Conservation (phyloP, 805 yeast genomes). For the Candida lessepsii region DNA sequence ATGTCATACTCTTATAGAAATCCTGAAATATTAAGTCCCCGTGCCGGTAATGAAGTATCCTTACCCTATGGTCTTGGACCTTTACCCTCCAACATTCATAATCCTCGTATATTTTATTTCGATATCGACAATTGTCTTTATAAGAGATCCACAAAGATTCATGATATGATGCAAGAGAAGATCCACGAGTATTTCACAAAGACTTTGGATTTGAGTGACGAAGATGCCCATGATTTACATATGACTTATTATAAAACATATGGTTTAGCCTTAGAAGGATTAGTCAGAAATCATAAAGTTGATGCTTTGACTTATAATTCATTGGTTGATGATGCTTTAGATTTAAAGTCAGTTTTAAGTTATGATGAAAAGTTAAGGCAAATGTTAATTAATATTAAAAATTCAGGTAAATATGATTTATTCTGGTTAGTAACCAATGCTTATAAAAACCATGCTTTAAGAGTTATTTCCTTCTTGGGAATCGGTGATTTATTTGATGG, state of each 20-base stretch:
- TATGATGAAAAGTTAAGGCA: slow-evolving; percentile 59
- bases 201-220: slow-evolving; percentile 58
- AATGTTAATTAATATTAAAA: slow-evolving; percentile 46
- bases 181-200: slow-evolving; percentile 80
- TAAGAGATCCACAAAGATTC: slow-evolving; percentile 69
- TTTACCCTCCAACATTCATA: slow-evolving; percentile 21
- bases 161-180: slow-evolving; percentile 81
- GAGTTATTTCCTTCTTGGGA: slow-evolving; percentile 79
- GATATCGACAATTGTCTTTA: slow-evolving; percentile 95
- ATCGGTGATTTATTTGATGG: slow-evolving; percentile 95
- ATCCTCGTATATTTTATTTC: slow-evolving; percentile 60
- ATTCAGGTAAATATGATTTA: slow-evolving; percentile 53
- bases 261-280: slow-evolving; percentile 92
- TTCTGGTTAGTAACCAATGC: slow-evolving; percentile 96
- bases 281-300: slow-evolving; percentile 65
- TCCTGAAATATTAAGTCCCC: slow-evolving; percentile 9
- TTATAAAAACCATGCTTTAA: slow-evolving; percentile 81
- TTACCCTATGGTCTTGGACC: slow-evolving; percentile 37
- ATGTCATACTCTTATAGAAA: slow-evolving; percentile 9
- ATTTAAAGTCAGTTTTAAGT: slow-evolving; percentile 70
- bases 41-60: slow-evolving; percentile 22
- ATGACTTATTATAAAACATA: slow-evolving; percentile 76
- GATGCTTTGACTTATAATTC: slow-evolving; percentile 87
- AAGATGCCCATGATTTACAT: slow-evolving; percentile 73
- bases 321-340: slow-evolving; percentile 89